phyloP scores from a whole-genome alignment of 495 filamentous ascomycete genomes.

The Hypoxylon trugodes region DNA sequence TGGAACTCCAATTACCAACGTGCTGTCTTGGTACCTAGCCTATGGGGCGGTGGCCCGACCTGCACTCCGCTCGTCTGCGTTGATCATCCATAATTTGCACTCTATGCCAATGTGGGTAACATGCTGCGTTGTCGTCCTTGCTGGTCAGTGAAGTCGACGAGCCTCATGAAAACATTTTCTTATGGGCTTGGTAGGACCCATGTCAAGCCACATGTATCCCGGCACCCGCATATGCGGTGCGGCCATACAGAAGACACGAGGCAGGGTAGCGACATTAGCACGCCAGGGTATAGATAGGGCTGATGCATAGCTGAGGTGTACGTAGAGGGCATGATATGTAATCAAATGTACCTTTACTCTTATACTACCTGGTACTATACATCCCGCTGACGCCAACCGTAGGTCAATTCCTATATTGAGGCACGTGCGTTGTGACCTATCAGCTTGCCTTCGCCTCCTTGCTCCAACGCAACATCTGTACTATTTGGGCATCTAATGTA shows the following conservation, averaged over 20 bases:
- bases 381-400: conserved; percentile 32
- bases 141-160: conserved; percentile 19
- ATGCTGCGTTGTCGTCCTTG: conserved; percentile 37
- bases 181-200: conserved; percentile 3
- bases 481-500: conserved; percentile 21
- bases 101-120: conserved; percentile 21
- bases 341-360: too few species aligned
- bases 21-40: conserved; percentile 29
- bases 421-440: conserved; percentile 10
- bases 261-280: conserved; percentile 15
- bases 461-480: conserved; percentile 18
- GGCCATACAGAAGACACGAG: conserved; percentile 14
- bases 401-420: conserved; percentile 22
- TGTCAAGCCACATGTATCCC: conserved; percentile 3
- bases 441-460: not conserved
- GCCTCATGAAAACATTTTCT: conserved; percentile 27
- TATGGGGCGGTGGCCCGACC: conserved; percentile 29
- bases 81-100: conserved; percentile 23
- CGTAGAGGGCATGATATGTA: too few species aligned
- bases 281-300: conserved; percentile 23
- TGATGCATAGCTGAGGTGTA: conserved; percentile 29
- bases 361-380: too few species aligned
- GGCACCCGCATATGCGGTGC: conserved; percentile 11
- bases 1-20: conserved; percentile 9
- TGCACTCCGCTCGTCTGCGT: conserved; percentile 14